A percentile compares a stretch with the other conserved stretches of the same genome.
Conservation (phyloP, 371 early-diverging fungal genomes). For the Mucor saturninus region DNA sequence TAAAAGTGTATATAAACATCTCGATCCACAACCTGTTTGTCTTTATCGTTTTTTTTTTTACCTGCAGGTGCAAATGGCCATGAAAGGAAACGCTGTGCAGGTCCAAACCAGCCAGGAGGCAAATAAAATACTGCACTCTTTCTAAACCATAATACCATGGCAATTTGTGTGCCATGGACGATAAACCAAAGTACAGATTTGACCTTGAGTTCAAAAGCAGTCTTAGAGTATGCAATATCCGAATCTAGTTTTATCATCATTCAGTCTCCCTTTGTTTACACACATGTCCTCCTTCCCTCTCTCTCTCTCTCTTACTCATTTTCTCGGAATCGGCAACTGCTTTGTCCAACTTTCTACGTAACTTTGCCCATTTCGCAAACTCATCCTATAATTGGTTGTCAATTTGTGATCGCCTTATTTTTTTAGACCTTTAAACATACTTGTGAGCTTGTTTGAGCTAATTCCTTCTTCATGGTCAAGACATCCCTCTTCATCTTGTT, state of each 20-base stretch:
- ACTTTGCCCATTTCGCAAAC: constrained; percentile 95
- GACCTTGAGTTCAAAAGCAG: constrained; percentile 80
- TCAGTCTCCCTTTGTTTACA: background rate
- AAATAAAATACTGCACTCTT: constrained; percentile 80
- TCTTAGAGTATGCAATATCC: constrained; percentile 66
- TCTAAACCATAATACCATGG: constrained; percentile 72
- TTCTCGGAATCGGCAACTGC: constrained; percentile 66
- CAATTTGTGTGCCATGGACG: constrained; percentile 73
- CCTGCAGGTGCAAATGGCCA: constrained; percentile 85
- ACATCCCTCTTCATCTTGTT: constrained; percentile 63
- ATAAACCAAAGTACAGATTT: constrained; percentile 74
- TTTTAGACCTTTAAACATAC: constrained; percentile 25
- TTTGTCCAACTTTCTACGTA: constrained; percentile 84
- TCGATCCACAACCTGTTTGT: background rate
- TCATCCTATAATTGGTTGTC: constrained; percentile 66
- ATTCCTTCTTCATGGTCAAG: constrained; percentile 61
- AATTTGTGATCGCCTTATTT: constrained; percentile 1
- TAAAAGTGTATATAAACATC: background rate
- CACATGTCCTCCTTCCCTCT: background rate
- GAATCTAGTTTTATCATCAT: constrained; percentile 43
- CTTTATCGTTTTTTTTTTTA: constrained; percentile 18
- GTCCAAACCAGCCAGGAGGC: constrained; percentile 86
- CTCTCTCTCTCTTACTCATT: constrained; percentile 47
- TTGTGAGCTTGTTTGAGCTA: constrained; percentile 71
- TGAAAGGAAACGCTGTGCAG: constrained; percentile 69